These are phyloP conservation scores for Pseudoneurospora amorphoporcata DNA, from an alignment of 495 filamentous ascomycete species.

Conservation along the genomic window DNA sequence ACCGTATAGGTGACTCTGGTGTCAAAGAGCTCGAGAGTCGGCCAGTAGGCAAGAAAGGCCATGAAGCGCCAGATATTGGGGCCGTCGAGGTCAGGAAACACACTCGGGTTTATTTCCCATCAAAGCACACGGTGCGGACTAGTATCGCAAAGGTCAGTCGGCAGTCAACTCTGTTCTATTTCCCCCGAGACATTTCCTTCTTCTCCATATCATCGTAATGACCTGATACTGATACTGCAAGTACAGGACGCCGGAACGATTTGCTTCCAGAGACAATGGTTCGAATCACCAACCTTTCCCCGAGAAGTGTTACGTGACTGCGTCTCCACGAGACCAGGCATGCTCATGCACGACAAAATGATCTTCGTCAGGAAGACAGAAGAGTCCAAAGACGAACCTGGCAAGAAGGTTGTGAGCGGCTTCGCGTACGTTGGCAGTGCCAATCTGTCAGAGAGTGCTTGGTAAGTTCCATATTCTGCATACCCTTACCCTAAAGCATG, in stretches of 20 bases:
- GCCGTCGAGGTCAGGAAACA: slow-evolving; percentile 32
- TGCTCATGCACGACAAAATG: slow-evolving; percentile 88
- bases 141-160: slow-evolving; percentile 42
- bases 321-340: slow-evolving; percentile 48
- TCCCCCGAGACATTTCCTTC: neutral
- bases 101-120: slow-evolving; percentile 78
- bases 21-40: slow-evolving; percentile 44
- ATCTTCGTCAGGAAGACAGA: slow-evolving; percentile 49
- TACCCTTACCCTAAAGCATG: neutral
- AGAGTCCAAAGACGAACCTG: neutral
- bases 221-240: neutral
- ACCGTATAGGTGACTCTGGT: slow-evolving; percentile 45
- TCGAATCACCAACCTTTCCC: slow-evolving; percentile 55
- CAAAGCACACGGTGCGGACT: slow-evolving; percentile 51
- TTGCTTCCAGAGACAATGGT: slow-evolving; percentile 63
- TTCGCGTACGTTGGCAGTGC: slow-evolving; percentile 91
- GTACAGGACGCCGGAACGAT: slow-evolving; percentile 62
- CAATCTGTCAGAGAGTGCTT: slow-evolving; percentile 87
- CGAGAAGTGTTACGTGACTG: slow-evolving; percentile 62
- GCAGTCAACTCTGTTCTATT: slow-evolving; percentile 29
- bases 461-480: slow-evolving; percentile 42
- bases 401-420: neutral
- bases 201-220: neutral
- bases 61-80: slow-evolving; percentile 22
- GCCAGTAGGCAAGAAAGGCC: slow-evolving; percentile 18